phyloP scores from a whole-genome alignment of 148 eudicot genomes.

The Diospyros kaki region DNA sequence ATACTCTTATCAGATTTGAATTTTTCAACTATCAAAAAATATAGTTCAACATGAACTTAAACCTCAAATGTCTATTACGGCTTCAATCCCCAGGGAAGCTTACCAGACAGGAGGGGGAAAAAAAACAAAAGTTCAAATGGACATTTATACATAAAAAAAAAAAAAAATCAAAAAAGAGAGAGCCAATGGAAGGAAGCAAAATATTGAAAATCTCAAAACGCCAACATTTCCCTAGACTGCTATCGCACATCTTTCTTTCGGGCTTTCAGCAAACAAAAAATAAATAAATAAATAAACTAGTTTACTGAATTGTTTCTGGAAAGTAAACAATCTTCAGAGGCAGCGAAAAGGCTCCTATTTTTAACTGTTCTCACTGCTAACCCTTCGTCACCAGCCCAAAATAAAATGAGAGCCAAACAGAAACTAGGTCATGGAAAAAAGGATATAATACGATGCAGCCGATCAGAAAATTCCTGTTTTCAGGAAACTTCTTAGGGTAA shows the following conservation, averaged over 20 bases:
- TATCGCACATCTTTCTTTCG: background rate
- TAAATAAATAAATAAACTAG: too few species aligned
- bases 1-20: background rate
- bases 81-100: background rate
- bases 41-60: background rate
- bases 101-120: background rate
- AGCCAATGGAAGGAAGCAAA: too few species aligned
- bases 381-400: background rate
- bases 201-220: too few species aligned
- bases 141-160: too few species aligned
- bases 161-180: too few species aligned
- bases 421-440: slow-evolving; percentile 24
- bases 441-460: slow-evolving; percentile 86
- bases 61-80: background rate
- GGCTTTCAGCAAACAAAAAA: background rate
- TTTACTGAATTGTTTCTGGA: too few species aligned
- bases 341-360: background rate
- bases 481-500: slow-evolving; percentile 81
- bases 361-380: background rate
- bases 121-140: too few species aligned
- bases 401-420: background rate
- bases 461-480: slow-evolving; percentile 58
- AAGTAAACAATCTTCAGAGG: too few species aligned
- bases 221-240: too few species aligned
- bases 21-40: background rate